These are phyloP conservation scores for Mycena pura DNA, from an alignment of 768 basidiomycete genomes.

Conservation along the genomic window DNA sequence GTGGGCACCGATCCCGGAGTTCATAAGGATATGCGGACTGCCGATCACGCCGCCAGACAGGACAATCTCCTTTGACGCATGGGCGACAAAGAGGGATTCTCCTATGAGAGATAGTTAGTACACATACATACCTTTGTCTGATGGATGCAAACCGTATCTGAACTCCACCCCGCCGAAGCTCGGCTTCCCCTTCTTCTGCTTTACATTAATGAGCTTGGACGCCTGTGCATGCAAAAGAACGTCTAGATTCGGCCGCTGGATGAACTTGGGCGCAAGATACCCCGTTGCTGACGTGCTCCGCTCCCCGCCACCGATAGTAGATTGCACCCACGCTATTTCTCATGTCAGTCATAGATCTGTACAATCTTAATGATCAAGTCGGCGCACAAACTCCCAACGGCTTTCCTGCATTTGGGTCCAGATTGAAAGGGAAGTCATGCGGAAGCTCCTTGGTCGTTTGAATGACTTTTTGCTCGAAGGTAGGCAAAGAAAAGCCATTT, in stretches of 20 bases:
- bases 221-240: slow-evolving; percentile 33
- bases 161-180: slow-evolving; percentile 24
- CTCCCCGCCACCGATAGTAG: slow-evolving; percentile 29
- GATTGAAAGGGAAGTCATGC: slow-evolving; percentile 27
- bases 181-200: neutral
- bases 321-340: slow-evolving; percentile 32
- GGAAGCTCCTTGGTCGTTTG: slow-evolving; percentile 35
- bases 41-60: slow-evolving; percentile 40
- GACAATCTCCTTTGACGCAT: slow-evolving; percentile 37
- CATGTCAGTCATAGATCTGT: neutral
- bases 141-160: neutral
- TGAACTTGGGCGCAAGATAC: slow-evolving; percentile 32
- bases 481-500: slow-evolving; percentile 27
- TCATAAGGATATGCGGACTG: neutral
- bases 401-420: slow-evolving; percentile 37
- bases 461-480: slow-evolving; percentile 39
- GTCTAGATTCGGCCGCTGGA: slow-evolving; percentile 34
- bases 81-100: slow-evolving; percentile 1
- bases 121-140: too few species aligned
- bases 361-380: neutral
- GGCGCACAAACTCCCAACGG: slow-evolving; percentile 34
- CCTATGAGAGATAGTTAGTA: neutral
- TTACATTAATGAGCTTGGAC: slow-evolving; percentile 18
- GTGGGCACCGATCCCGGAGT: neutral
- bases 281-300: slow-evolving; percentile 37